Percentiles rank a stretch among this genome's conserved stretches.
Conservation (phyloP, 768 basidiomycete genomes). For the Royoungia palumana region DNA sequence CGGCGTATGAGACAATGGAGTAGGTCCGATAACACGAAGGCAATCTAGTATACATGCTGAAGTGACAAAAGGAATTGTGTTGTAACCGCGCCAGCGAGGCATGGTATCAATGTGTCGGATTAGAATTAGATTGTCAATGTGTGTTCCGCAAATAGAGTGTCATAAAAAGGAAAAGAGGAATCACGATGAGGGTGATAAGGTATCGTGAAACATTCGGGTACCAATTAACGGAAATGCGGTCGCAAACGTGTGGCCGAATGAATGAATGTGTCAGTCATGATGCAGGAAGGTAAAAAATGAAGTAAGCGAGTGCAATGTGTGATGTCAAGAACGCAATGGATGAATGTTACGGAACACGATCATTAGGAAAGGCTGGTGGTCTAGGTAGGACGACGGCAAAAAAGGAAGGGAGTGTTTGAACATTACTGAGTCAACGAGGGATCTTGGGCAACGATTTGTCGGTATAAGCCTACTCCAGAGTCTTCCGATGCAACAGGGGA, state of each 20-base stretch:
- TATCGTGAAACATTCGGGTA: conserved; percentile 32
- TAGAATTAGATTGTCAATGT: conserved; percentile 31
- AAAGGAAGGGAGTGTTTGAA: conserved; percentile 2
- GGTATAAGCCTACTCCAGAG: conserved; percentile 81
- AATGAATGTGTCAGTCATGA: conserved; percentile 32
- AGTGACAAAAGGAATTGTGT: conserved; percentile 11
- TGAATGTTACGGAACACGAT: conserved; percentile 18
- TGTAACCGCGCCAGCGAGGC: conserved; percentile 21
- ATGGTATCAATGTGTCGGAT: conserved; percentile 27
- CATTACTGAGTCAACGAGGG: conserved; percentile 53
- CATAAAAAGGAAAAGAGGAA: conserved; percentile 25
- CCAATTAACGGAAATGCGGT: conserved; percentile 21
- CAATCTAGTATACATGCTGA: conserved; percentile 23
- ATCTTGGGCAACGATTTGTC: conserved; percentile 75
- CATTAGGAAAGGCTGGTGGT: conserved; percentile 20
- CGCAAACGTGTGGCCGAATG: conserved; percentile 17
- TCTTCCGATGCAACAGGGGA: conserved; percentile 73
- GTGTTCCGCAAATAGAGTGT: conserved; percentile 37
- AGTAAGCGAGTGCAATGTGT: conserved; percentile 27
- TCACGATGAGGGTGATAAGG: conserved; percentile 34
- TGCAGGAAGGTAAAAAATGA: conserved; percentile 24
- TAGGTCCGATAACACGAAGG: conserved; percentile 12
- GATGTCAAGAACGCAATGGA: conserved; percentile 24
- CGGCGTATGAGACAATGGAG: conserved; percentile 59
- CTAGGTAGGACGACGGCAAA: conserved; percentile 14